Percentiles rank a stretch among this genome's conserved stretches.
Conservation (phyloP, 768 basidiomycete genomes). For the Boletus insuetus region DNA sequence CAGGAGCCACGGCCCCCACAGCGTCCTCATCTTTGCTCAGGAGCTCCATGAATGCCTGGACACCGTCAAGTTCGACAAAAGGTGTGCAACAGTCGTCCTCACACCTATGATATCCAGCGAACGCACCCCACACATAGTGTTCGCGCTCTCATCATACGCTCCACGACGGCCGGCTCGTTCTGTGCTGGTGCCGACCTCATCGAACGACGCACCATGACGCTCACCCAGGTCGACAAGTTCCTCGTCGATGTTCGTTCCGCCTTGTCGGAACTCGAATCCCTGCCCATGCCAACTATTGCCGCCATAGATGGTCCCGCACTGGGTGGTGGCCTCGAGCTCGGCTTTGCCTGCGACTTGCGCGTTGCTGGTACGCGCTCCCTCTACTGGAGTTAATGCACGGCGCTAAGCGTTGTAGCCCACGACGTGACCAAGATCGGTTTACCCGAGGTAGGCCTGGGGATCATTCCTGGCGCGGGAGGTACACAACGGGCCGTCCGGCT, state of each 20-base stretch:
- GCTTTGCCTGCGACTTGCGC: conserved; percentile 86
- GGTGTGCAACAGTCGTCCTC: conserved; percentile 36
- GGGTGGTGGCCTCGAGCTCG: conserved; percentile 88
- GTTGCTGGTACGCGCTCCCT: conserved; percentile 66
- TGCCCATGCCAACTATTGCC: conserved; percentile 87
- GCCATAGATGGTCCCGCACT: conserved; percentile 93
- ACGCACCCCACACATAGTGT: conserved; percentile 40
- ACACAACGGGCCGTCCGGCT: conserved; percentile 81
- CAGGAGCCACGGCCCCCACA: background rate
- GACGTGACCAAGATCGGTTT: conserved; percentile 82
- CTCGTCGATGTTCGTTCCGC: conserved; percentile 71
- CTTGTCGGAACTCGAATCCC: conserved; percentile 69
- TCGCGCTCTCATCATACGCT: conserved; percentile 81
- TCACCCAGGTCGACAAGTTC: conserved; percentile 71
- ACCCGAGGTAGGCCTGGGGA: conserved; percentile 76
- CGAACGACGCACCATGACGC: conserved; percentile 83
- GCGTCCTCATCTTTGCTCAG: conserved; percentile 35
- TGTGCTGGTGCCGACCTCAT: conserved; percentile 90
- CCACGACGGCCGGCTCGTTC: conserved; percentile 74
- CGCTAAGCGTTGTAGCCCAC: conserved; percentile 40
- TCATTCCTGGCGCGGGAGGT: conserved; percentile 90
- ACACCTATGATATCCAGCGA: background rate
- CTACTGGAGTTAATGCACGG: background rate
- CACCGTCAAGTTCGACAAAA: conserved; percentile 61
- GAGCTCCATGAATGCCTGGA: conserved; percentile 72